phyloP scores from a whole-genome alignment of 2,329 filamentous ascomycete species.

The Calycina marina region DNA sequence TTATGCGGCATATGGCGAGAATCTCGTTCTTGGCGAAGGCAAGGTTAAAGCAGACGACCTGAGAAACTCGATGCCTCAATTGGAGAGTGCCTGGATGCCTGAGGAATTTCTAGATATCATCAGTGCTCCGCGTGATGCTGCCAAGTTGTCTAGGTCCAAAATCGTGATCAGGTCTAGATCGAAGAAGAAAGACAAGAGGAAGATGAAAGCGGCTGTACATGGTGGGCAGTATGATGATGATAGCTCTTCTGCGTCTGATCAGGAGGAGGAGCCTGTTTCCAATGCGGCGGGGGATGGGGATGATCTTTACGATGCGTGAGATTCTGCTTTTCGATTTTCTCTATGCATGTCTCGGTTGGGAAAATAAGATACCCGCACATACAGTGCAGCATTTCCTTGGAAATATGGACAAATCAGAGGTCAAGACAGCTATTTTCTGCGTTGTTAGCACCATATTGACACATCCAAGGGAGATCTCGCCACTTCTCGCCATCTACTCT shows the following conservation, averaged over 20 bases:
- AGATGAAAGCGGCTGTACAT: conserved; percentile 6
- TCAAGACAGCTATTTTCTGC: too few relatives aligned
- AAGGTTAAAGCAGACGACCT: conserved; percentile 8
- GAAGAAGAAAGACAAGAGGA: conserved; percentile 9
- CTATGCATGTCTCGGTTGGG: conserved; percentile 10
- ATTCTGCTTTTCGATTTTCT: conserved; percentile 4
- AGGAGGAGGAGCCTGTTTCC: conserved; percentile 6
- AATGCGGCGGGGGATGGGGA: conserved; percentile 2
- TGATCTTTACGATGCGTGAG: conserved; percentile 1
- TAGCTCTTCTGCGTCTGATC: conserved; percentile 5
- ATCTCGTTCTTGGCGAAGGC: conserved; percentile 37
- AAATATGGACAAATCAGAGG: too few relatives aligned
- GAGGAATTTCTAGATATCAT: conserved; percentile 48
- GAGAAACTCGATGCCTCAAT: conserved; percentile 15
- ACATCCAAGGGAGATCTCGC: too few relatives aligned
- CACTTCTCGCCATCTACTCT: too few relatives aligned
- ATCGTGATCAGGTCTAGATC: conserved; percentile 9
- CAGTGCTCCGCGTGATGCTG: conserved; percentile 31
- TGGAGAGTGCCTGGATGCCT: conserved; percentile 40
- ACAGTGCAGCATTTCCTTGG: too few relatives aligned
- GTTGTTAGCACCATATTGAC: too few relatives aligned
- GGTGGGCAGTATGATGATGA: conserved; percentile 1
- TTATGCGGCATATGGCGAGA: conserved; percentile 62
- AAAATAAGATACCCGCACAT: conserved; percentile 18
- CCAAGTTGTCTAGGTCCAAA: conserved; percentile 18